phyloP scores from a whole-genome alignment of 495 filamentous ascomycete genomes.

The Hypomontagnella submonticulosa region DNA sequence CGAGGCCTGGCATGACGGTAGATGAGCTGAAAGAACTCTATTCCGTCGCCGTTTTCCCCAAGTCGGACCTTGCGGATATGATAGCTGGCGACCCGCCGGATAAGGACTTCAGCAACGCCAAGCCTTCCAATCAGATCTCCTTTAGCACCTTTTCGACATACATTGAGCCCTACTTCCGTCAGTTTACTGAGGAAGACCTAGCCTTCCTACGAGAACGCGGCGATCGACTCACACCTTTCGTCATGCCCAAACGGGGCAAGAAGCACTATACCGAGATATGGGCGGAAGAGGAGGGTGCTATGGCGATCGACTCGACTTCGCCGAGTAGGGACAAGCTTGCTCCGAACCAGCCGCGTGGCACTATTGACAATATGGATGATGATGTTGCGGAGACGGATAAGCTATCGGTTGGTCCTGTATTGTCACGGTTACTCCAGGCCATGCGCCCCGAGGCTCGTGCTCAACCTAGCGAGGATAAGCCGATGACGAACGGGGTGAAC shows the following conservation, averaged over 20 bases:
- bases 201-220: constrained; percentile 92
- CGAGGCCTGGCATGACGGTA: constrained; percentile 77
- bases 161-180: constrained; percentile 89
- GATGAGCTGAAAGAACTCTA: constrained; percentile 87
- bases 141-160: constrained; percentile 88
- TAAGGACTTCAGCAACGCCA: constrained; percentile 93
- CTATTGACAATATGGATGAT: constrained; percentile 85
- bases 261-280: constrained; percentile 88
- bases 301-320: constrained; percentile 70
- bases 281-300: constrained; percentile 89
- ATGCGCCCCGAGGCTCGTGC: constrained; percentile 84
- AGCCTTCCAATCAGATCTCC: constrained; percentile 92
- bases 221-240: constrained; percentile 82
- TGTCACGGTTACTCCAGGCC: constrained; percentile 83
- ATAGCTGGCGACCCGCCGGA: constrained; percentile 91
- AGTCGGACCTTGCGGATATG: constrained; percentile 79
- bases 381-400: constrained; percentile 86
- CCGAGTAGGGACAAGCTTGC: constrained; percentile 71
- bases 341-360: constrained; percentile 84
- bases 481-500: constrained; percentile 66
- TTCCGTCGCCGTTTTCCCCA: constrained; percentile 84
- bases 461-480: constrained; percentile 66
- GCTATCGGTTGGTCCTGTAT: constrained; percentile 85
- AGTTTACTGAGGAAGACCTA: constrained; percentile 92
- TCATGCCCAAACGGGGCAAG: constrained; percentile 87